Evolutionary conservation across 768 basidiomycete species (phyloP).

Genomic region (Hygrocybe punicea): DNA sequence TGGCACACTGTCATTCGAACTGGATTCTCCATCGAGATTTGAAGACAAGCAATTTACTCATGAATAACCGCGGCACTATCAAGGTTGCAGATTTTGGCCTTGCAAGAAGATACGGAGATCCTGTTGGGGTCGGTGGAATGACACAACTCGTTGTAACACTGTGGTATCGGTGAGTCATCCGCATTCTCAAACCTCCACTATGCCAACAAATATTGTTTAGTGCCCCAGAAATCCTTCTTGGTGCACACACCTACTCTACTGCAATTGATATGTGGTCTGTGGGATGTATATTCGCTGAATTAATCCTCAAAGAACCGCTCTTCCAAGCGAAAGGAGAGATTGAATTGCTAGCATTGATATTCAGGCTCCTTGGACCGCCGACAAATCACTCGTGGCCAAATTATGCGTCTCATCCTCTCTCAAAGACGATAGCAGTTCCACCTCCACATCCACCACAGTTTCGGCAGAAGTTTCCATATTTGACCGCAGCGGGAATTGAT

Average conservation of each 20-base stretch:
- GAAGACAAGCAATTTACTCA: conserved; percentile 95
- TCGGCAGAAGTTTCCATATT: conserved; percentile 80
- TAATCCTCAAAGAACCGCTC: conserved; percentile 92
- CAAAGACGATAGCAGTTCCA: conserved; percentile 74
- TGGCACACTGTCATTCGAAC: conserved; percentile 89
- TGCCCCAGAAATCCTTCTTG: conserved; percentile 92
- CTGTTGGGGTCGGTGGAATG: conserved; percentile 92
- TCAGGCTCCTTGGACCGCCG: conserved; percentile 92
- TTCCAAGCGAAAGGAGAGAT: conserved; percentile 96
- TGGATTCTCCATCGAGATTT: conserved; percentile 98
- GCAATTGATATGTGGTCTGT: conserved; percentile 98
- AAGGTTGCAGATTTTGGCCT: conserved; percentile 99
- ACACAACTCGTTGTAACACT: conserved; percentile 97
- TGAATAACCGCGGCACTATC: conserved; percentile 99
- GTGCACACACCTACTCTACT: conserved; percentile 90
- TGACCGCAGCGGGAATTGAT: conserved; percentile 82
- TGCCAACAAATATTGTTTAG: conserved; percentile 39
- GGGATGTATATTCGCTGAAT: conserved; percentile 96
- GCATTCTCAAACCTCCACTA: conserved; percentile 13
- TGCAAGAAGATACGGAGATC: conserved; percentile 93
- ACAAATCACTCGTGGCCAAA: conserved; percentile 85
- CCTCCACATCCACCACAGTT: conserved; percentile 72
- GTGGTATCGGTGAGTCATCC: conserved; percentile 82
- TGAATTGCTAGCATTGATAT: conserved; percentile 90
- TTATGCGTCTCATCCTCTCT: conserved; percentile 71